Evolutionary conservation across 2,329 filamentous ascomycete genomes (phyloP).

Genomic region (Lachnellula hyalina): DNA sequence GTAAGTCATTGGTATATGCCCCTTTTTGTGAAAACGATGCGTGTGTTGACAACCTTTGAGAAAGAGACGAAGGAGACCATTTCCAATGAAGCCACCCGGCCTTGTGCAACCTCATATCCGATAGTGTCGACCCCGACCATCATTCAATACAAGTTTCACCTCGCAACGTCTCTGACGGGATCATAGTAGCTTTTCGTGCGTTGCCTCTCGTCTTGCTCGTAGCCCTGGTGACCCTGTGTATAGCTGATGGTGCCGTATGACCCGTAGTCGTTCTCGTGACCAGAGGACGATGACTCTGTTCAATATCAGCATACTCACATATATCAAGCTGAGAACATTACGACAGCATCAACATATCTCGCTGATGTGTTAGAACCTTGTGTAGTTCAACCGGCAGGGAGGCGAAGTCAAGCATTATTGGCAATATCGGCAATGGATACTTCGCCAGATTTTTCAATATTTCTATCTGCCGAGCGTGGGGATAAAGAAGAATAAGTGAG

Average conservation of each 20-base stretch:
- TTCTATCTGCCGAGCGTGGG: neutral
- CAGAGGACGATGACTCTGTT: neutral
- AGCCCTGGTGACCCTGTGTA: neutral
- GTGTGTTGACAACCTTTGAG: no score
- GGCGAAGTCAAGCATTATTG: neutral
- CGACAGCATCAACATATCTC: neutral
- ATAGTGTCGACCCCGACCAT: neutral
- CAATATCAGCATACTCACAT: neutral
- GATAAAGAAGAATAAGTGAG: neutral
- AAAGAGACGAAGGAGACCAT: no score
- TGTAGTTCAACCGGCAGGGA: neutral
- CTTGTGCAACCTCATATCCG: no score
- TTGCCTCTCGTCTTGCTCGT: neutral
- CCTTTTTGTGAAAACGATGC: no score
- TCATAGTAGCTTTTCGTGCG: constrained; percentile 5
- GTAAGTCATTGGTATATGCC: no score
- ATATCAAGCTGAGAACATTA: neutral
- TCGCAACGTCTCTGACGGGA: constrained; percentile 2
- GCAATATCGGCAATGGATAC: neutral
- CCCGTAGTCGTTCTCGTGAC: neutral
- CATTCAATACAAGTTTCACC: neutral
- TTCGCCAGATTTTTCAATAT: neutral
- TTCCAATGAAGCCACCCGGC: no score
- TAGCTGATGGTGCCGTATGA: neutral
- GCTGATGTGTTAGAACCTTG: neutral